phyloP scores from a whole-genome alignment of 805 yeast genomes.

The Grigorovia transvaalensis region DNA sequence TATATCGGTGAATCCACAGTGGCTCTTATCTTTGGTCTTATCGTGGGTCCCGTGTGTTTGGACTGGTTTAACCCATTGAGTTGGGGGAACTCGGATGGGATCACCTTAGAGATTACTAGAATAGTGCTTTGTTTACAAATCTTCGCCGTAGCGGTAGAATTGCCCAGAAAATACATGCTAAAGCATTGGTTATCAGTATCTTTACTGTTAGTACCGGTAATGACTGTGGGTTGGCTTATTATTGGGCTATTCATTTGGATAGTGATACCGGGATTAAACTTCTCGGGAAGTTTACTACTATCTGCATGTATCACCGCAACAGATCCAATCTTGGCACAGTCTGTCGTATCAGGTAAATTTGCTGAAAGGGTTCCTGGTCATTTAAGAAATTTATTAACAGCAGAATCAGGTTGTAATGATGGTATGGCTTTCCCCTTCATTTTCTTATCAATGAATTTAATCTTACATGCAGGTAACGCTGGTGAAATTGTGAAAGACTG shows the following conservation, averaged over 20 bases:
- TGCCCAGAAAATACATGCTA: conserved; percentile 81
- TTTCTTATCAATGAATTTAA: conserved; percentile 54
- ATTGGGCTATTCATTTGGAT: conserved; percentile 74
- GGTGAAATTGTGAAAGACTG: conserved; percentile 69
- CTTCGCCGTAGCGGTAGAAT: conserved; percentile 88
- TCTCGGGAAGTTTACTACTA: conserved; percentile 61
- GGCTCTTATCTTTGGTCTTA: conserved; percentile 75
- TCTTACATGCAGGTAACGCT: conserved; percentile 55
- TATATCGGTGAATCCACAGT: conserved; percentile 89
- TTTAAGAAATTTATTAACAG: conserved; percentile 68
- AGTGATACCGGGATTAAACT: conserved; percentile 60
- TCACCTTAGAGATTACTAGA: conserved; percentile 76
- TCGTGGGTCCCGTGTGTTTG: conserved; percentile 80
- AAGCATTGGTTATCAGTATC: conserved; percentile 73
- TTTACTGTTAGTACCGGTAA: conserved; percentile 69
- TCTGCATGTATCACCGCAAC: conserved; percentile 91
- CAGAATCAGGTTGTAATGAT: conserved; percentile 83
- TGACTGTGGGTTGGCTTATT: conserved; percentile 84
- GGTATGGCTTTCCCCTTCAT: conserved; percentile 95
- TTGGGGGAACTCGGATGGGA: conserved; percentile 79
- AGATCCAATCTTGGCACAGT: conserved; percentile 90
- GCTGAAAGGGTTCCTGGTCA: conserved; percentile 92
- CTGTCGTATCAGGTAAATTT: conserved; percentile 85
- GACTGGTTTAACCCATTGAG: conserved; percentile 71
- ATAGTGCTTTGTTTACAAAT: conserved; percentile 79